These are phyloP conservation scores for Polygonum maritimum DNA, from an alignment of 148 eudicot genomes.

Conservation along the genomic window DNA sequence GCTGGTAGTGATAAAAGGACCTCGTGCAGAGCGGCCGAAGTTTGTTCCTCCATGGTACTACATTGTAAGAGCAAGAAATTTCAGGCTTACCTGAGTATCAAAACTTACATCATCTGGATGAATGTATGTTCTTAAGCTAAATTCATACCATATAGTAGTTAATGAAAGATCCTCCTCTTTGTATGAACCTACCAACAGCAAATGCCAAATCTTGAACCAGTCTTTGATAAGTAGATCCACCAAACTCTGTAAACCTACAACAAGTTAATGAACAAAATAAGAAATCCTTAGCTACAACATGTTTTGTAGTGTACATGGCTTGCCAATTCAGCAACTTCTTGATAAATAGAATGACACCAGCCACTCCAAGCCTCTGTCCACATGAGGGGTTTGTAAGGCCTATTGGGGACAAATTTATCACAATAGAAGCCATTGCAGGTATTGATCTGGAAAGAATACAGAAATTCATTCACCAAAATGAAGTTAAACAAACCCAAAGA, in stretches of 20 bases:
- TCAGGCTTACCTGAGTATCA: background rate
- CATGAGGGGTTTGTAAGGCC: constrained; percentile 67
- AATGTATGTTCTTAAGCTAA: background rate
- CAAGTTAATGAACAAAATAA: background rate
- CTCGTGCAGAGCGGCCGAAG: constrained; percentile 89
- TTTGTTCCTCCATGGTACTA: constrained; percentile 96
- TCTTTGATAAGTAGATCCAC: constrained; percentile 62
- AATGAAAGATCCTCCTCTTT: constrained; percentile 78
- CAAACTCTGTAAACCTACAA: constrained; percentile 78
- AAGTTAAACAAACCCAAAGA: background rate
- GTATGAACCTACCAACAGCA: constrained; percentile 73
- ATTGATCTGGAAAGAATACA: constrained; percentile 51
- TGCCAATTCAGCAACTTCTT: background rate
- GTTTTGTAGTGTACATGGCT: background rate
- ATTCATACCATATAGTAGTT: constrained; percentile 86
- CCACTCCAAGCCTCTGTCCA: constrained; percentile 99
- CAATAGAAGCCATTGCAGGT: constrained; percentile 94
- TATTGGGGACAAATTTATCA: constrained; percentile 66
- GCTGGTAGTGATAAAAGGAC: constrained; percentile 90
- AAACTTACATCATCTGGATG: background rate
- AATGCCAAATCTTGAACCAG: constrained; percentile 91
- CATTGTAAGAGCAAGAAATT: constrained; percentile 13
- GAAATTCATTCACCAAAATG: background rate
- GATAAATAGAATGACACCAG: constrained; percentile 37
- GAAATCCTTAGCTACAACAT: background rate